Base-by-base conservation (phyloP, 345 rosid species). In the Orychophragmus violaceus region DNA sequence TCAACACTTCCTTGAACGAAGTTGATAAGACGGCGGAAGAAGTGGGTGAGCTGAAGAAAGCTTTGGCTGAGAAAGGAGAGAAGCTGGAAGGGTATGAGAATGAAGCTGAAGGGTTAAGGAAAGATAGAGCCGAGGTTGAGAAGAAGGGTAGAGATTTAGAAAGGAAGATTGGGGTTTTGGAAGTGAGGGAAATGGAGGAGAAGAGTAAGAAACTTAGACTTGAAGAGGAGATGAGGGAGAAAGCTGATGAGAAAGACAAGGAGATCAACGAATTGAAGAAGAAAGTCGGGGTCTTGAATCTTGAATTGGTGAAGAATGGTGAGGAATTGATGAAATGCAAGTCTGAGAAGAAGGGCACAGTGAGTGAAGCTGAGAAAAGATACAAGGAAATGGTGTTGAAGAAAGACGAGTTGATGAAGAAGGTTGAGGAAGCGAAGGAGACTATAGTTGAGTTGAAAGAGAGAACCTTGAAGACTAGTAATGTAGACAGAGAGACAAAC, bases 61-160 rank as follows among this genome's bases (percentile, higher is more conserved):
- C 27, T 2, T 46, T 81, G 69, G 81, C 59, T 1, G 88, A 83
- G 76, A 82, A 82, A 64, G 77, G 17, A 5, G 79, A 18, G 64
- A 73, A 60, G 60, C 30, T 79, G 16, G 85, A 81, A 36, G 68
- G 49, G 3, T 68, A 56, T 71, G 83, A 81, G 71, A 82, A 58
- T 59, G 89, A 84, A 70, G 67, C 75, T 52, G 90, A 78, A 63
- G 77, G 74, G 39, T 46, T 84, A 61, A 88, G 79, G 87, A 85
- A 76, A 22, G 84, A 62, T 35, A 83, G 85, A 74, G 76, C 66
- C 0, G 96, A 86, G 51, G 64, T 48, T 33, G 92, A 86, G 52
- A 82, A 63, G 81, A 88, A 55, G 30, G 74, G 74, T 60, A 85
- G 84, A 66, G 98, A 88, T 27, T 60, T 90, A 74, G 98, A 93